Evolutionary conservation across 371 early-diverging fungal genomes (phyloP).

Genomic region (Massospora cicadina): DNA sequence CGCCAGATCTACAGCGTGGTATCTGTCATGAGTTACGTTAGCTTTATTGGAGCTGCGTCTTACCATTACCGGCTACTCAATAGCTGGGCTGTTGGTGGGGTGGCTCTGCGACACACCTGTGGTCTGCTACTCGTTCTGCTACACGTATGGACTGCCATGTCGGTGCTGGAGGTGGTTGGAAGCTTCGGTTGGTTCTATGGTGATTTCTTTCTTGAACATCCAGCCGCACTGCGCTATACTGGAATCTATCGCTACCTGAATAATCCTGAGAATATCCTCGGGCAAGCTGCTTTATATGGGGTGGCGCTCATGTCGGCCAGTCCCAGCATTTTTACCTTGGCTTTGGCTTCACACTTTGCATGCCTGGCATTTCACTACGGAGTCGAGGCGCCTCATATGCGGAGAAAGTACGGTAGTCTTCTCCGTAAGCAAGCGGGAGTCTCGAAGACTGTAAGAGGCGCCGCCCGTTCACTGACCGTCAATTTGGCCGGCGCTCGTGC

Average conservation of each 20-base stretch:
- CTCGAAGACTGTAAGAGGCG: slow-evolving; percentile 65
- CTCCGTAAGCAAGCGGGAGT: slow-evolving; percentile 32
- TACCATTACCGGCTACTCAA: slow-evolving; percentile 32
- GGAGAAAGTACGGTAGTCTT: slow-evolving; percentile 1
- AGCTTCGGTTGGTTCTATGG: slow-evolving; percentile 85
- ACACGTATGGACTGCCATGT: slow-evolving; percentile 68
- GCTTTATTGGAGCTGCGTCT: slow-evolving; percentile 58
- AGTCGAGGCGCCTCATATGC: slow-evolving; percentile 56
- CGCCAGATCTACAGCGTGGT: slow-evolving; percentile 84
- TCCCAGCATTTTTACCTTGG: slow-evolving; percentile 54
- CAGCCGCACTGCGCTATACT: slow-evolving; percentile 42
- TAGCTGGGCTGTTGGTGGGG: slow-evolving; percentile 50
- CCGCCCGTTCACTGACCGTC: slow-evolving; percentile 51
- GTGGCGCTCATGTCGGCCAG: slow-evolving; percentile 63
- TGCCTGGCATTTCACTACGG: slow-evolving; percentile 57
- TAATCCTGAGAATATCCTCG: slow-evolving; percentile 78
- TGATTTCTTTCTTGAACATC: slow-evolving; percentile 66
- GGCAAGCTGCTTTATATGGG: slow-evolving; percentile 79
- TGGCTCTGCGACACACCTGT: slow-evolving; percentile 47
- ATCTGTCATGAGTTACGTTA: slow-evolving; percentile 65
- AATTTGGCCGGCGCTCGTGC: slow-evolving; percentile 29
- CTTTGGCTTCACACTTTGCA: slow-evolving; percentile 59
- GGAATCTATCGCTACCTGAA: slow-evolving; percentile 77
- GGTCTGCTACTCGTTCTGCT: slow-evolving; percentile 55
- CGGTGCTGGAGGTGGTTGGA: slow-evolving; percentile 75